Evolutionary conservation across 225 moss, liverwort and hornwort species (phyloP).

Genomic region (Antitrichia curtipendula): DNA sequence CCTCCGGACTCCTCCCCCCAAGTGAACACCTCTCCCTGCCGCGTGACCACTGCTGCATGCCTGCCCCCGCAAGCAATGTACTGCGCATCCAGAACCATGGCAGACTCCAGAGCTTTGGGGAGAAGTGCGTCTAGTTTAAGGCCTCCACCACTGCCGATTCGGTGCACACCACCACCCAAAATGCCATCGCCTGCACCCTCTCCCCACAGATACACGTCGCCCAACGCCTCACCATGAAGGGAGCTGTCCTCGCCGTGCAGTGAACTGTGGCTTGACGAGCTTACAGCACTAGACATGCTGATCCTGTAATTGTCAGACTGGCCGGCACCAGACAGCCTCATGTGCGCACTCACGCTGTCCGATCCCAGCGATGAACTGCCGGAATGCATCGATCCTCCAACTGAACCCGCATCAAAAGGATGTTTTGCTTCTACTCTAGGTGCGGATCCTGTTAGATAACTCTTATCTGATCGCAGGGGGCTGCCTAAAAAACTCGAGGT

Average conservation of each 20-base stretch:
- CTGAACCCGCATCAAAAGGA: constrained; percentile 48
- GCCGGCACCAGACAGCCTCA: constrained; percentile 49
- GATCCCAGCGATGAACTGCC: constrained; percentile 83
- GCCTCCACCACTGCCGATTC: constrained; percentile 36
- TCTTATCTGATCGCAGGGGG: constrained; percentile 56
- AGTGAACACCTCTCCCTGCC: constrained; percentile 87
- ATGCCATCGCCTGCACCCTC: constrained; percentile 95
- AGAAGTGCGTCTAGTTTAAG: constrained; percentile 61
- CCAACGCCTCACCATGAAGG: constrained; percentile 52
- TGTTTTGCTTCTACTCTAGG: constrained; percentile 35
- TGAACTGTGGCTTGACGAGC: constrained; percentile 99
- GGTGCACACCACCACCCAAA: constrained; percentile 66
- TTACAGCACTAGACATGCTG: constrained; percentile 97
- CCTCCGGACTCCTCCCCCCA: constrained; percentile 99
- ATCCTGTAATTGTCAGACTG: constrained; percentile 74
- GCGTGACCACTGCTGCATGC: constrained; percentile 84
- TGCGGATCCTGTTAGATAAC: constrained; percentile 30
- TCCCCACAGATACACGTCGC: constrained; percentile 98
- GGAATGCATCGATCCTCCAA: constrained; percentile 91
- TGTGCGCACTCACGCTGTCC: constrained; percentile 48
- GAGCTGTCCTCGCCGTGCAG: constrained; percentile 59
- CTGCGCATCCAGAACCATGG: constrained; percentile 92
- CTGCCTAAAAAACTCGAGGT: constrained; percentile 52
- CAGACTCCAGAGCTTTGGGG: constrained; percentile 83
- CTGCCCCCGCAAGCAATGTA: constrained; percentile 83